A percentile compares a stretch with the other conserved stretches of the same genome.
These are phyloP conservation scores for Podospora comata DNA, from an alignment of 495 filamentous ascomycete species.

Conservation along the genomic window DNA sequence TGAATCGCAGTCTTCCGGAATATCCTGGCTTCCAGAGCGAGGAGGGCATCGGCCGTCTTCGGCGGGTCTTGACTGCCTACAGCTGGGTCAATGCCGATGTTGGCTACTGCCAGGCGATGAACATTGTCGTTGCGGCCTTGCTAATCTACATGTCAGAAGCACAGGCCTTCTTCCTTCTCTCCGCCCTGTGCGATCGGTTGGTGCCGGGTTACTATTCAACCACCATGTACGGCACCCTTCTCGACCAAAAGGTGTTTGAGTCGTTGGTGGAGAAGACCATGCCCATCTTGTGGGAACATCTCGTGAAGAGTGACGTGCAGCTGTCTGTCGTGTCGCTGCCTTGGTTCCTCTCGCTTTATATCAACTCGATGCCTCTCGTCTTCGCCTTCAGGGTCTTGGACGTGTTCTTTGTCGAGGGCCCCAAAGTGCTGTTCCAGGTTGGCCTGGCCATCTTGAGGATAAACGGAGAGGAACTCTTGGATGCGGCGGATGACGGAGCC, in stretches of 20 bases:
- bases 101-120: constrained; percentile 99
- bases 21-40: constrained; percentile 97
- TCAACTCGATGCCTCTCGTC: constrained; percentile 97
- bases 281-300: constrained; percentile 97
- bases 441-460: constrained; percentile 94
- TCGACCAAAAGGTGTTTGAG: constrained; percentile 96
- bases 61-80: constrained; percentile 90
- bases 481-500: constrained; percentile 90
- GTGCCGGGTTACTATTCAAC: constrained; percentile 95
- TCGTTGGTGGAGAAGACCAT: constrained; percentile 96
- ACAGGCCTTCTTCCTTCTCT: constrained; percentile 93
- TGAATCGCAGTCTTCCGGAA: constrained; percentile 93
- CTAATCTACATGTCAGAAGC: constrained; percentile 97
- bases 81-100: constrained; percentile 94
- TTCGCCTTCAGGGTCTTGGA: constrained; percentile 96
- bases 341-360: constrained; percentile 97
- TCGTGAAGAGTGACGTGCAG: constrained; percentile 91
- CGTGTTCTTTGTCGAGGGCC: constrained; percentile 96
- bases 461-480: constrained; percentile 95
- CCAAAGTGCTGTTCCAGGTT: constrained; percentile 95
- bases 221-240: constrained; percentile 96
- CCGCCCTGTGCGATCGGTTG: constrained; percentile 85
- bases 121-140: constrained; percentile 93
- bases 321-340: constrained; percentile 97
- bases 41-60: constrained; percentile 85